These are phyloP conservation scores for Pseudogymnoascus sp. DNA, from an alignment of 2,329 filamentous ascomycete species.

Conservation along the genomic window DNA sequence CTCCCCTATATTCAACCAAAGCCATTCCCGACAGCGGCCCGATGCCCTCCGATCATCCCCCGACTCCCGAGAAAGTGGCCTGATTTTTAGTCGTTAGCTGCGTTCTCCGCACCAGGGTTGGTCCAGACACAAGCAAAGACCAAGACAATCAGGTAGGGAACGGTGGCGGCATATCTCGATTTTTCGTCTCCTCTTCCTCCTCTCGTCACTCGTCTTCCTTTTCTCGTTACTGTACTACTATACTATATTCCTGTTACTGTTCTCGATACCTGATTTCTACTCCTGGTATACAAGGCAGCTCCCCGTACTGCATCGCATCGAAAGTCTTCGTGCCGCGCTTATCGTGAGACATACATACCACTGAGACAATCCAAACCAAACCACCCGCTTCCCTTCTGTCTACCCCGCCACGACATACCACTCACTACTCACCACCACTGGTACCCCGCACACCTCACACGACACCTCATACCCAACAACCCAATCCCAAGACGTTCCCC, in stretches of 20 bases:
- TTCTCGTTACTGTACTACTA: neutral
- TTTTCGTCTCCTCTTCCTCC: neutral
- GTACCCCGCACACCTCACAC: neutral
- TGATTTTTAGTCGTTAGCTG: constrained; percentile 2
- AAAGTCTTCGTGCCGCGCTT: neutral
- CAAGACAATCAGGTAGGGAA: neutral
- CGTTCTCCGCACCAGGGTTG: neutral
- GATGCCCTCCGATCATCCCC: neutral
- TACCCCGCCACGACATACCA: neutral
- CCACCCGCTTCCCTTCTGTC: neutral
- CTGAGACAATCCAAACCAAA: neutral
- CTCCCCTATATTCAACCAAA: neutral
- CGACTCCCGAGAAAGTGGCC: constrained; percentile 8
- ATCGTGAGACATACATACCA: neutral
- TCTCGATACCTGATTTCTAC: neutral
- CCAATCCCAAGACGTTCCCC: neutral
- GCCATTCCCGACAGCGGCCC: neutral
- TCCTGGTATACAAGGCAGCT: constrained; percentile 1
- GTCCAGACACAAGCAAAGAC: neutral
- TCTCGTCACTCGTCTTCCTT: neutral
- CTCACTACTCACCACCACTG: neutral
- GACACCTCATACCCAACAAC: neutral
- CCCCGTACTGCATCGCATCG: neutral
- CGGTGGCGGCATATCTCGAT: neutral
- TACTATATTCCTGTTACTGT: neutral